phyloP scores from a whole-genome alignment of 352 stramenopile species.

The Achlya hypogyna region DNA sequence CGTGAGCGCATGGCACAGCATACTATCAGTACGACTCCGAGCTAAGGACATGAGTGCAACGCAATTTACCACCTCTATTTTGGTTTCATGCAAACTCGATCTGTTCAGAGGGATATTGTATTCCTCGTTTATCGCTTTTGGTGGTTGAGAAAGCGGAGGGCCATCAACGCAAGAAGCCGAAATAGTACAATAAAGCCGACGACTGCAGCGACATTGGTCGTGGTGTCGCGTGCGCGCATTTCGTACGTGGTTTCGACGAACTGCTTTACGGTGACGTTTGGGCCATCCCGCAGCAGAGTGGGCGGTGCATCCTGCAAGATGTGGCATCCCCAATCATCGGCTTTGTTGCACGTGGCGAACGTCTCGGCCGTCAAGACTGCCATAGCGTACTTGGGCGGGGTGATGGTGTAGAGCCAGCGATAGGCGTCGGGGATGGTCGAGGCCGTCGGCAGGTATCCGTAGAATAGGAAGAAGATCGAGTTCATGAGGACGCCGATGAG shows the following conservation, averaged over 20 bases:
- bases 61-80: no score
- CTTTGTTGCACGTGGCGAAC: constrained; percentile 19
- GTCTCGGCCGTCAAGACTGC: constrained; percentile 31
- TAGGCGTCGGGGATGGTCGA: constrained; percentile 39
- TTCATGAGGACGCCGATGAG: constrained; percentile 36
- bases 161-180: constrained; percentile 34
- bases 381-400: constrained; percentile 37
- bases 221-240: not conserved
- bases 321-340: not conserved
- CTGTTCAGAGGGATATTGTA: no score
- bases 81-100: no score
- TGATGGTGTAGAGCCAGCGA: constrained; percentile 49
- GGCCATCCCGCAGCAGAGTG: not conserved
- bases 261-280: not conserved
- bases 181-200: constrained; percentile 38
- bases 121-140: constrained; percentile 44
- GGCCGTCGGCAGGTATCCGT: constrained; percentile 44
- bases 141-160: constrained; percentile 47
- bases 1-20: no score
- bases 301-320: not conserved
- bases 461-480: constrained; percentile 45
- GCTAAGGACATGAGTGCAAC: no score
- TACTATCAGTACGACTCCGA: no score
- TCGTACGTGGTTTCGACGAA: constrained; percentile 28
- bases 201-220: constrained; percentile 27